phyloP scores from a whole-genome alignment of 2,329 filamentous ascomycete genomes.

The Venturiaceae sp. region DNA sequence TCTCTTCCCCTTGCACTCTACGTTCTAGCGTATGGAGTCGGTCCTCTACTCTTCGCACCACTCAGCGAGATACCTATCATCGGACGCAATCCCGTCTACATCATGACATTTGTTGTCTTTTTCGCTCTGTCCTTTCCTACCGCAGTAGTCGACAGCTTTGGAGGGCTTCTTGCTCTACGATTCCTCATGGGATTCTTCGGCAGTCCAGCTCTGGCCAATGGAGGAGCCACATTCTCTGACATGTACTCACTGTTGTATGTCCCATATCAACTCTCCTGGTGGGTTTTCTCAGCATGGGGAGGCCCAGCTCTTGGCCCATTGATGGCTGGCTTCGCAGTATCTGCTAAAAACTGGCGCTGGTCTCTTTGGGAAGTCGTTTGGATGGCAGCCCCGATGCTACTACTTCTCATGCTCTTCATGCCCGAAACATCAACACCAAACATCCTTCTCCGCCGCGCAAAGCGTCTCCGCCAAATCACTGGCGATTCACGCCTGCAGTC shows the following conservation, averaged over 20 bases:
- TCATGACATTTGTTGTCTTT: constrained; percentile 37
- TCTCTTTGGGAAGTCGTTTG: constrained; percentile 17
- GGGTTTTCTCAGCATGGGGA: constrained; percentile 32
- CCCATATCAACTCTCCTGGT: constrained; percentile 32
- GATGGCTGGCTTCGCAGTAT: constrained; percentile 15
- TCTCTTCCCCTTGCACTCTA: constrained; percentile 41
- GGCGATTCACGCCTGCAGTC: constrained; percentile 46
- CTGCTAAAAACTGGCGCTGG: constrained; percentile 16
- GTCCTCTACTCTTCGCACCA: constrained; percentile 30
- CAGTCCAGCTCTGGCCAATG: constrained; percentile 49
- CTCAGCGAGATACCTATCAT: constrained; percentile 40
- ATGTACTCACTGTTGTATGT: constrained; percentile 36
- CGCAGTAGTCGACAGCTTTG: constrained; percentile 39
- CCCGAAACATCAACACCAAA: constrained; percentile 43
- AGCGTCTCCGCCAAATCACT: constrained; percentile 50
- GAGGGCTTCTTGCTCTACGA: constrained; percentile 41
- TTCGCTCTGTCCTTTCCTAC: constrained; percentile 39
- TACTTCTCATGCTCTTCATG: constrained; percentile 19
- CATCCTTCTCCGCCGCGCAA: constrained; percentile 51
- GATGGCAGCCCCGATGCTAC: constrained; percentile 13
- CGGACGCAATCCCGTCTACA: constrained; percentile 39
- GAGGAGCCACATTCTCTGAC: constrained; percentile 35
- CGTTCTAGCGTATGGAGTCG: constrained; percentile 39
- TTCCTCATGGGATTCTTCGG: constrained; percentile 44
- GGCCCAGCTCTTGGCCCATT: constrained; percentile 18